phyloP scores from a whole-genome alignment of 2,329 filamentous ascomycete species.

The Talaromyces sp. region DNA sequence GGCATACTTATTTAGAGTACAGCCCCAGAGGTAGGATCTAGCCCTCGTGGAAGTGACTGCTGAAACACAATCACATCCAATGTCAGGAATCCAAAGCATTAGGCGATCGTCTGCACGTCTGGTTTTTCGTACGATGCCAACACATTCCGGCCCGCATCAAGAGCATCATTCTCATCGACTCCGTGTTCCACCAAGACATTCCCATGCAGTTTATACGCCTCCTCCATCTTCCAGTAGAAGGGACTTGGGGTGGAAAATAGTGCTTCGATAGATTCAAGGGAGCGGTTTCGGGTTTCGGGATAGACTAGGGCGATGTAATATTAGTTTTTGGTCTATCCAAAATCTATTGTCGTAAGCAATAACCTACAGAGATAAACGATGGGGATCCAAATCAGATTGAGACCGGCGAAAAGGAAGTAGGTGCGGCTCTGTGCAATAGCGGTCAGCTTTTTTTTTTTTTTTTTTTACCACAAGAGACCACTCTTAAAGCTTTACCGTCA shows the following conservation, averaged over 20 bases:
- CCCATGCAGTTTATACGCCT: constrained; percentile 33
- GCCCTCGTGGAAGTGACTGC: too few relatives aligned
- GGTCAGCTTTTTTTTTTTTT: too few relatives aligned
- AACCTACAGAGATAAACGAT: constrained; percentile 41
- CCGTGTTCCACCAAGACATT: constrained; percentile 23
- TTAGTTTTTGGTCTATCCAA: too few relatives aligned
- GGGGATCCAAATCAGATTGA: constrained; percentile 50
- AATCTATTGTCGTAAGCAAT: too few relatives aligned
- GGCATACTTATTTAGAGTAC: too few relatives aligned
- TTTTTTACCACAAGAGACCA: not conserved
- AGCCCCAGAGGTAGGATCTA: too few relatives aligned
- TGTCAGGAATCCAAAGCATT: too few relatives aligned
- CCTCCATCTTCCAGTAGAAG: constrained; percentile 45
- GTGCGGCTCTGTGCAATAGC: constrained; percentile 34
- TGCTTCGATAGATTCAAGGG: constrained; percentile 48
- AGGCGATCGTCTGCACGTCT: too few relatives aligned
- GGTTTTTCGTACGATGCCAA: too few relatives aligned
- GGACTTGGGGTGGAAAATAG: constrained; percentile 47
- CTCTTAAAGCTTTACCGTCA: constrained; percentile 24
- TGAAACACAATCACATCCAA: too few relatives aligned
- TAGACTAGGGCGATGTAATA: constrained; percentile 28
- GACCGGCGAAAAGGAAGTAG: constrained; percentile 49
- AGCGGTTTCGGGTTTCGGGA: constrained; percentile 50
- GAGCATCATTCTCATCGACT: too few relatives aligned
- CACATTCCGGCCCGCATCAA: too few relatives aligned